Evolutionary conservation across 2,329 filamentous ascomycete species (phyloP), one percentile per base, ranked within the genome.

Genomic region (Botrytis elliptica): DNA sequence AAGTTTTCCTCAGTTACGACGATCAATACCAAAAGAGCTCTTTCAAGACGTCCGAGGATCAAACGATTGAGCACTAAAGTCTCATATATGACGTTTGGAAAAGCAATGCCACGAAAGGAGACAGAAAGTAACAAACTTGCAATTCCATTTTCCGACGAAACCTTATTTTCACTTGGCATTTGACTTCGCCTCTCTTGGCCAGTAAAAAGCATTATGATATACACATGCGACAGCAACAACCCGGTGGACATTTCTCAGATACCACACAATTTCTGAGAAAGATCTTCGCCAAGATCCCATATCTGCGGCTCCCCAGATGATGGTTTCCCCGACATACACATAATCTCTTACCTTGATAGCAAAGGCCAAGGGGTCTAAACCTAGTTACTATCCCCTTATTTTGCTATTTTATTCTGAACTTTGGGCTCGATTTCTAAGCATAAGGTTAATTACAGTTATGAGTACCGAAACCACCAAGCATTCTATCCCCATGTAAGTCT

Each of bases 181-280:
- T 55, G 25, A n/a, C 70, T 72, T 42, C 70, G 70, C 70, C 70
- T 55, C 70, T 55, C 70, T 72, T 72, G 70, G 70, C 70, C 46
- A 72, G 46, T 72, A 8, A 71, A 33, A 71, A 55, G 14, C 9
- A 49, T 36, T 46, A 66, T 33, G 7, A 33, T 18, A 16, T 33
- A 71, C 36, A 65, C n/a, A 55, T 42, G 38, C 25, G 42, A 14
- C 33, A 66, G 36, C 22, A 5, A 33, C 20, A 46, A 66, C 29
- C 70, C 60, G n/a, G 20, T 8, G 14, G 22, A 44, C 9, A n/a
- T 18, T n/a, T 25, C 46, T n/a, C 42, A 22, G n/a, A 40, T 57
- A 36, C 44, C 70, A 66, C 42, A 55, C 57, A 52, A 36, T 12
- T 42, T 55, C 33, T 42, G 29, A 22, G 22, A 18, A 40, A 67